phyloP scores from a whole-genome alignment of 352 stramenopile species.

The Pythium phragmitis region DNA sequence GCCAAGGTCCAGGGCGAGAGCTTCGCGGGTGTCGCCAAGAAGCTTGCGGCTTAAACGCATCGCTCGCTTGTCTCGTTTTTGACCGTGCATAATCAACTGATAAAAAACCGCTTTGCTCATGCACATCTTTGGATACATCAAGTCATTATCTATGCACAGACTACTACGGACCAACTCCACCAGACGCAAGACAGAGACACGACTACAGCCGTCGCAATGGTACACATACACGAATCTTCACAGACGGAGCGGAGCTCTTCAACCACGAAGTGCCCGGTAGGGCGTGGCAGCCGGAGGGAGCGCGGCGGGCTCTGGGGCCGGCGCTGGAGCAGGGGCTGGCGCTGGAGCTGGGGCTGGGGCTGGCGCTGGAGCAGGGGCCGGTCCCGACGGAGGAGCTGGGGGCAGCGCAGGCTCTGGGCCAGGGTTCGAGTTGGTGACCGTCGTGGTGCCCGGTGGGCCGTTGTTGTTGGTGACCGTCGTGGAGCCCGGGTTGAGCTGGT shows the following conservation, averaged over 20 bases:
- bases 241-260: not conserved
- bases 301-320: no score
- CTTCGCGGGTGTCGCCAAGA: conserved; percentile 83
- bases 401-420: not conserved
- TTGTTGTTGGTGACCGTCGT: conserved; percentile 15
- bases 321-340: not conserved
- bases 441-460: not conserved
- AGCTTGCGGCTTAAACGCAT: conserved; percentile 54
- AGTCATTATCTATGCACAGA: no score
- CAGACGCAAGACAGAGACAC: no score
- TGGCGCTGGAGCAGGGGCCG: not conserved
- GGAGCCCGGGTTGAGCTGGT: conserved; percentile 6
- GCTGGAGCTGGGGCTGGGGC: conserved; percentile 2
- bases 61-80: conserved; percentile 15
- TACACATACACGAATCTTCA: not conserved
- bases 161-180: no score
- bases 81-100: no score
- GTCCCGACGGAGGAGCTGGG: not conserved
- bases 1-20: conserved; percentile 79
- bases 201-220: not conserved
- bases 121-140: no score
- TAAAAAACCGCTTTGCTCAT: not conserved
- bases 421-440: conserved; percentile 2
- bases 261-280: conserved; percentile 15
- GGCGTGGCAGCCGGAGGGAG: conserved; percentile 1